These are phyloP conservation scores for Rhodotorula taiwanensis DNA, from an alignment of 768 basidiomycete genomes.

Conservation along the genomic window DNA sequence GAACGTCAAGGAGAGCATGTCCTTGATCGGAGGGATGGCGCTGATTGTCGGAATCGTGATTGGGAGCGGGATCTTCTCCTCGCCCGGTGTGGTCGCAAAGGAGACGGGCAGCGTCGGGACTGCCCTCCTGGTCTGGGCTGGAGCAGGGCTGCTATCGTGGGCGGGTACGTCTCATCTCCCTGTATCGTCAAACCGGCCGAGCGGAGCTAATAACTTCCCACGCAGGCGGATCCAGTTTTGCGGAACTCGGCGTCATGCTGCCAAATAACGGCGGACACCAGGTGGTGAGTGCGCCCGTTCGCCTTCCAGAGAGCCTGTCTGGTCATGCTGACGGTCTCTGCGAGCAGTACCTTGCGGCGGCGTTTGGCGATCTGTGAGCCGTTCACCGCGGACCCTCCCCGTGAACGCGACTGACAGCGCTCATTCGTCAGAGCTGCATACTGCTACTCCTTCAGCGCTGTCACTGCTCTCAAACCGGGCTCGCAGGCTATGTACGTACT, in stretches of 20 bases:
- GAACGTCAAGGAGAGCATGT: conserved; percentile 16
- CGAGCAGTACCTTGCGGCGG: conserved; percentile 38
- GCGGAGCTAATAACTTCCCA: neutral
- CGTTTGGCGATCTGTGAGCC: conserved; percentile 48
- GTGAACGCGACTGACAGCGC: conserved; percentile 24
- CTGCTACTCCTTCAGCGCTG: conserved; percentile 90
- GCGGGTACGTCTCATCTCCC: conserved; percentile 62
- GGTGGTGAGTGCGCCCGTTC: conserved; percentile 82
- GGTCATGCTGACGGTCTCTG: neutral
- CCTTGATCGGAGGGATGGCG: conserved; percentile 21
- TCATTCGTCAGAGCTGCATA: conserved; percentile 47
- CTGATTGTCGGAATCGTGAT: conserved; percentile 36
- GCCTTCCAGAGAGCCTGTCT: conserved; percentile 57
- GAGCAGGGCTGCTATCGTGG: conserved; percentile 80
- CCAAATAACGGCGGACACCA: conserved; percentile 57
- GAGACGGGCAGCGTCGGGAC: conserved; percentile 85
- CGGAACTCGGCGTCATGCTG: conserved; percentile 62
- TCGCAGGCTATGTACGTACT: conserved; percentile 21
- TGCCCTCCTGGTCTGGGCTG: conserved; percentile 75
- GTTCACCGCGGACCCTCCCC: conserved; percentile 51
- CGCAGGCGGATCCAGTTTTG: conserved; percentile 17
- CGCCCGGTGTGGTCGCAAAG: conserved; percentile 69
- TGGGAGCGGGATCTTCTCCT: conserved; percentile 36
- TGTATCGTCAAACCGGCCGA: neutral
- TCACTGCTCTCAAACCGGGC: conserved; percentile 62